Base-by-base conservation (phyloP, 805 yeast genomes). In the Ogataea trehalophila region DNA sequence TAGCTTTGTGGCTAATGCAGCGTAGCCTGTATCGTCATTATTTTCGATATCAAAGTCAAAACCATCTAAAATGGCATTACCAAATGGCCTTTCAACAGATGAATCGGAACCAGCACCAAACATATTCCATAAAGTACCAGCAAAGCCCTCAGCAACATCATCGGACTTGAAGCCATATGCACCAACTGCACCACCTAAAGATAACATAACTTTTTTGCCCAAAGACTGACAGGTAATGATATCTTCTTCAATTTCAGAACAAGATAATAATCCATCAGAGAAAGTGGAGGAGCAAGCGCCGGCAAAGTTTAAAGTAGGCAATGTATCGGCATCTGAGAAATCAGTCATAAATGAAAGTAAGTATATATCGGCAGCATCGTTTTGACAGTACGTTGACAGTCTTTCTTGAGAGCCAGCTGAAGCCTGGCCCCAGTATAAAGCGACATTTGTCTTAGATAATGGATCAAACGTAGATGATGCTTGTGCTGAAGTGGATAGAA, bases 401-500 rank as follows among this genome's bases (percentile, higher is more conserved):
- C 66, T 59, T 34, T 70, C 60, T 56, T 79, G 81, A 34, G 49
- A 71, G 7, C 87, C 87, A n/a, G 77, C 82, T 15, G 92, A 80
- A 57, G 79, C 78, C 67, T 89, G 96, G 45, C 97, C 96, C 96
- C 96, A 89, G 68, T 89, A 89, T 7, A 86, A 73, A 20, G 85
- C 96, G 36, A 88, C 79, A 54, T 87, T 85, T 33, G 73, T 60
- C 41, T 75, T 72, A 34, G 81, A 64, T 16, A 63, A 47, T 9
- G 72, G 57, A 53, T 65, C 58, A 49, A 68, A 69, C 17, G 46
- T 22, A n/a, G 42, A 11, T 1, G 38, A n/a, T 9, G 68, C 65
- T 14, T 41, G 33, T 3, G 52, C 49, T 2, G 43, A 43, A 18
- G 55, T 41, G 7, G 47, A 31, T 22, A 58, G 11, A 26, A 9